Conservation (phyloP, 2,329 filamentous ascomycete genomes). For the Ceratocystis smalleyi region DNA sequence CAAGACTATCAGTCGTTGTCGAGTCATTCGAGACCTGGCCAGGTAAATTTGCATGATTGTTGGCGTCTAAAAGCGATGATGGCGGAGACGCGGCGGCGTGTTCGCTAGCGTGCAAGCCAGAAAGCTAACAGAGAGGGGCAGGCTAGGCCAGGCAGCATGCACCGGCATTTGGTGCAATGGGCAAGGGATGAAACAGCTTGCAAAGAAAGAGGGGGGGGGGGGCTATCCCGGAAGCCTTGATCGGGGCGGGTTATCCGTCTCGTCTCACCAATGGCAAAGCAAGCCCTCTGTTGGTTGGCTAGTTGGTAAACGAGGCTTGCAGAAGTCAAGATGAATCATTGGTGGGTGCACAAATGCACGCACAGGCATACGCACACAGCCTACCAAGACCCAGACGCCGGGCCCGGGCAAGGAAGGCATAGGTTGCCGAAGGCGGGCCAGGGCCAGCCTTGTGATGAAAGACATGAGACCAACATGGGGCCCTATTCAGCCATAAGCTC, state of each 20-base stretch:
- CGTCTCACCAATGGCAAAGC: neutral
- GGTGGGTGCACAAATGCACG: neutral
- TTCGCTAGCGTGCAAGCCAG: neutral
- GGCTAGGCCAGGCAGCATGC: neutral
- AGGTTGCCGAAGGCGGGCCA: neutral
- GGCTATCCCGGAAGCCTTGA: neutral
- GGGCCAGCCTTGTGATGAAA: neutral
- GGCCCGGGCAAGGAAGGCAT: no score
- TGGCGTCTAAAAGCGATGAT: neutral
- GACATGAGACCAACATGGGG: neutral
- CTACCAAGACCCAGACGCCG: neutral
- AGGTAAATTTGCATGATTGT: neutral
- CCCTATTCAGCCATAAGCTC: neutral
- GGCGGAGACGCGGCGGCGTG: neutral
- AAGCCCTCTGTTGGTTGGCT: neutral
- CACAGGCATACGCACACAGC: neutral
- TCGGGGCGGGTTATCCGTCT: neutral
- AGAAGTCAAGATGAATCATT: neutral
- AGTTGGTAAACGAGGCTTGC: neutral
- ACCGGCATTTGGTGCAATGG: neutral
- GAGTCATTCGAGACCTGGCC: neutral
- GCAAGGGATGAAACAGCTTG: neutral
- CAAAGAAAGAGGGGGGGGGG: no score
- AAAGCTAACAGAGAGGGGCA: neutral
- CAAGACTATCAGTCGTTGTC: neutral